A percentile compares a stretch with the other conserved stretches of the same genome.
phyloP scores from a whole-genome alignment of 371 early-diverging fungal species.

The Entomophthora muscae region DNA sequence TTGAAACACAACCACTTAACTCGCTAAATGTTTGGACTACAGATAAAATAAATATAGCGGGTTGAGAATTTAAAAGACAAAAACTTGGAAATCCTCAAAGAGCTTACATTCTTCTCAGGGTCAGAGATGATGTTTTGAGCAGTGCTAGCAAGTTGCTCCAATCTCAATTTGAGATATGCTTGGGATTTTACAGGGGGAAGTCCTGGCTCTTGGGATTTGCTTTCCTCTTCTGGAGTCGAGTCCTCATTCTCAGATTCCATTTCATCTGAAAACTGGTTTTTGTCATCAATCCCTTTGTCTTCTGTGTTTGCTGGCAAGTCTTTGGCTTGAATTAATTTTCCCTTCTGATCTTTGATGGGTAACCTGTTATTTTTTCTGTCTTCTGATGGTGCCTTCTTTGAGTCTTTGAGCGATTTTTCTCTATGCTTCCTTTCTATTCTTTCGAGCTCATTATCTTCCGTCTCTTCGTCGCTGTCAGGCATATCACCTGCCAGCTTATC shows the following conservation, averaged over 20 bases:
- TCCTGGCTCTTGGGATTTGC: neutral
- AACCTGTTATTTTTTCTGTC: neutral
- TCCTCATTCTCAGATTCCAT: neutral
- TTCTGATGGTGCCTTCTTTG: neutral
- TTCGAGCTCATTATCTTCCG: neutral
- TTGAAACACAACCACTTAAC: neutral
- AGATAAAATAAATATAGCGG: too few species aligned
- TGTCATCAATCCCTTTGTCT: neutral
- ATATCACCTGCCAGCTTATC: neutral
- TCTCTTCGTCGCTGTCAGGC: neutral
- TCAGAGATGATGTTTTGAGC: conserved; percentile 57
- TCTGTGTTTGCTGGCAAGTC: neutral
- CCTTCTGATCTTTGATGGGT: conserved; percentile 2
- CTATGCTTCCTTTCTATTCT: neutral
- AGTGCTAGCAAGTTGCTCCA: conserved; percentile 51
- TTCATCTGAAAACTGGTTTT: neutral
- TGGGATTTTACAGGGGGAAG: neutral
- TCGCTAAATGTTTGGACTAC: neutral
- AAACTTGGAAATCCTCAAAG: neutral
- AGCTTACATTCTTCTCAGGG: conserved; percentile 49
- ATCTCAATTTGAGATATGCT: conserved; percentile 39
- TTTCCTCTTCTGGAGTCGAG: conserved; percentile 3
- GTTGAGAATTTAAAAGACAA: too few species aligned
- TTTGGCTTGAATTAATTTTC: conserved; percentile 10
- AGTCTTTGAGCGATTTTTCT: neutral